Percentiles rank a stretch among this genome's conserved stretches.
These are phyloP conservation scores for Phaeotremella skinneri DNA, from an alignment of 768 basidiomycete genomes.

Conservation along the genomic window DNA sequence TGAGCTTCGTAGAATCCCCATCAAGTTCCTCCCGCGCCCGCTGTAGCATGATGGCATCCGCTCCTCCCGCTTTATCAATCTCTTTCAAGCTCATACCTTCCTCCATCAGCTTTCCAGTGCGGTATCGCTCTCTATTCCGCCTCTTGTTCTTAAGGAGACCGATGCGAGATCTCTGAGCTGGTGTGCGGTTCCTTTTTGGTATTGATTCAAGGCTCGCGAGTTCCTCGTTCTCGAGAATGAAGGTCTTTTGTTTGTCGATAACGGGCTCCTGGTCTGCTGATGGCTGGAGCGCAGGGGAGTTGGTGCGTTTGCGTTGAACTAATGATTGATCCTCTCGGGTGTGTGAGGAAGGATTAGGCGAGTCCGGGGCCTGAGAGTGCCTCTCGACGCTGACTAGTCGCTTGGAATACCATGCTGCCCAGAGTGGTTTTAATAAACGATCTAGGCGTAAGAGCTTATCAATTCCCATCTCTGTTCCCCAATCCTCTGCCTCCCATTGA, in stretches of 20 bases:
- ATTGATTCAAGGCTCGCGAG: neutral
- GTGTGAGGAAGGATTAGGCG: neutral
- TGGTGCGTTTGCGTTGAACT: neutral
- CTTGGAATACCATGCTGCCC: slow-evolving; percentile 22
- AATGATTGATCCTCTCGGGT: neutral
- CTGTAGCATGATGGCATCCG: neutral
- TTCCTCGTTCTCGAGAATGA: neutral
- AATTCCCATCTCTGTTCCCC: slow-evolving; percentile 46
- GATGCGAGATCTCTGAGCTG: neutral
- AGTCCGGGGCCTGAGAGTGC: neutral
- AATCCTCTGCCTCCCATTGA: slow-evolving; percentile 48
- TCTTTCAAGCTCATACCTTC: neutral
- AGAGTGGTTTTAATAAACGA: slow-evolving; percentile 43
- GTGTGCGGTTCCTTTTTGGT: neutral
- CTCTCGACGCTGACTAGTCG: neutral
- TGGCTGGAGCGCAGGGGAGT: no score
- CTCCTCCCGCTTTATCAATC: neutral
- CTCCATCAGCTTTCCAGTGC: neutral
- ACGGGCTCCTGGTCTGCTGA: no score
- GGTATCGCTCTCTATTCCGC: neutral
- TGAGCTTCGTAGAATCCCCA: neutral
- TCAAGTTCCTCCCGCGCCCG: neutral
- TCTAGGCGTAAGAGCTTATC: slow-evolving; percentile 53
- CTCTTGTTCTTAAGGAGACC: neutral
- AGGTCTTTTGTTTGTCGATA: neutral